phyloP scores from a whole-genome alignment of 441 rosid species.

The Erysimum cheiri region DNA sequence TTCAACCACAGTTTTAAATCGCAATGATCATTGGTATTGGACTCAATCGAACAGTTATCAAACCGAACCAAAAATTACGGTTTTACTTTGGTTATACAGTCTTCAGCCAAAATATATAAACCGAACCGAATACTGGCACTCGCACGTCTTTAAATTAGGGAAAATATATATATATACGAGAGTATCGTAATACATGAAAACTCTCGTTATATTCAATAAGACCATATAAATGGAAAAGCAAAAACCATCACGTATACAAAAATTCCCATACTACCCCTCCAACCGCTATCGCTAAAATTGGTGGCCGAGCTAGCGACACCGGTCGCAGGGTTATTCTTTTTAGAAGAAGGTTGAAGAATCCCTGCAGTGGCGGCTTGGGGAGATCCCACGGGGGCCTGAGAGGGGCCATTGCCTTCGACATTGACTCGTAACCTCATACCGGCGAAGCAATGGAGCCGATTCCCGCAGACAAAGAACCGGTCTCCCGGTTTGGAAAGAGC shows the following conservation, averaged over 20 bases:
- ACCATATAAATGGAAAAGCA: slow-evolving; percentile 33
- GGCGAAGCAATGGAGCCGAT: slow-evolving; percentile 73
- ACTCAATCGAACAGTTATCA: background rate
- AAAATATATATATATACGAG: too few relatives aligned
- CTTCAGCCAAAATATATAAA: slow-evolving; percentile 4
- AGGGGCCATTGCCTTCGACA: slow-evolving; percentile 50
- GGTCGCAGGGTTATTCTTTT: slow-evolving; percentile 55
- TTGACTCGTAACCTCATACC: slow-evolving; percentile 82
- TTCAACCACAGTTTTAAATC: background rate
- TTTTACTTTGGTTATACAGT: slow-evolving; percentile 1
- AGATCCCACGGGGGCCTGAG: slow-evolving; percentile 57
- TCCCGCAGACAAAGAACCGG: slow-evolving; percentile 66
- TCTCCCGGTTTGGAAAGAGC: slow-evolving; percentile 62
- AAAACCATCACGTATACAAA: slow-evolving; percentile 17
- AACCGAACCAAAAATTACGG: background rate
- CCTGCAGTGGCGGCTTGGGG: slow-evolving; percentile 56
- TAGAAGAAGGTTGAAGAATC: slow-evolving; percentile 54
- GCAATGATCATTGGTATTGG: too few relatives aligned
- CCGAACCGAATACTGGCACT: slow-evolving; percentile 8
- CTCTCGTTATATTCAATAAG: background rate
- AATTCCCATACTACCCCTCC: background rate
- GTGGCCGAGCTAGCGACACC: slow-evolving; percentile 50
- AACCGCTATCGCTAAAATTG: background rate
- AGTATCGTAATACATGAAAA: slow-evolving; percentile 1
- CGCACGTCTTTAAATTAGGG: too few relatives aligned